Percentiles rank a stretch among this genome's conserved stretches.
phyloP scores from a whole-genome alignment of 495 filamentous ascomycete genomes.

The Haplographium delicatum region DNA sequence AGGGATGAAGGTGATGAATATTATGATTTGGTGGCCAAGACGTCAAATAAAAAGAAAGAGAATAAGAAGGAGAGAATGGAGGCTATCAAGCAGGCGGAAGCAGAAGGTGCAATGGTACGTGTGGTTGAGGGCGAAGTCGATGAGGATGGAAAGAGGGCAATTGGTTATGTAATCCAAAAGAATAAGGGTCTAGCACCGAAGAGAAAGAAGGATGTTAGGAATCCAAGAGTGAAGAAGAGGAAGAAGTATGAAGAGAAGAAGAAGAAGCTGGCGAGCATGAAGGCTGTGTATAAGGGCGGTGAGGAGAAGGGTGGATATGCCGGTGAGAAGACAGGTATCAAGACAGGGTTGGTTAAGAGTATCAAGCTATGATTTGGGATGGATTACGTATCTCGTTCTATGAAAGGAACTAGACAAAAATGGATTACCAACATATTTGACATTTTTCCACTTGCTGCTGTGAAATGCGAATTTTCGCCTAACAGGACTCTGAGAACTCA shows the following conservation, averaged over 20 bases:
- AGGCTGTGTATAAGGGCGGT: slow-evolving; percentile 80
- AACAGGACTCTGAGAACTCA: too few relatives aligned
- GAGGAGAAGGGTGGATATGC: slow-evolving; percentile 82
- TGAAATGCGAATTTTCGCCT: too few relatives aligned
- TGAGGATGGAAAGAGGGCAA: slow-evolving; percentile 78
- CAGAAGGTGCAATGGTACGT: slow-evolving; percentile 39
- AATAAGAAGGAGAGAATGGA: slow-evolving; percentile 47
- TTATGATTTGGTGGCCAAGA: slow-evolving; percentile 77
- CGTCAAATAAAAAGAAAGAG: slow-evolving; percentile 64
- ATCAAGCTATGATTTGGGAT: slow-evolving; percentile 54
- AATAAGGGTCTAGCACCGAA: slow-evolving; percentile 91
- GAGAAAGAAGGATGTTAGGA: slow-evolving; percentile 86
- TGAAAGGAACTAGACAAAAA: too few relatives aligned
- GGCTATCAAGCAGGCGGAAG: slow-evolving; percentile 38
- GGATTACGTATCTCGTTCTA: not conserved
- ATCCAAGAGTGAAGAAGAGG: slow-evolving; percentile 96
- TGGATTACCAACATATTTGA: too few relatives aligned
- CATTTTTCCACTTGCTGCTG: too few relatives aligned
- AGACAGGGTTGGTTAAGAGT: slow-evolving; percentile 88
- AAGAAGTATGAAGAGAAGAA: slow-evolving; percentile 88
- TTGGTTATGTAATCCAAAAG: slow-evolving; percentile 89
- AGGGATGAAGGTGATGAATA: slow-evolving; percentile 71
- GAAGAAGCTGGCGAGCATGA: slow-evolving; percentile 86
- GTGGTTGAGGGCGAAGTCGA: slow-evolving; percentile 60
- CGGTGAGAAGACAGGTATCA: slow-evolving; percentile 94